Base-by-base conservation (phyloP, 441 rosid species). In the Omphalea diandra region DNA sequence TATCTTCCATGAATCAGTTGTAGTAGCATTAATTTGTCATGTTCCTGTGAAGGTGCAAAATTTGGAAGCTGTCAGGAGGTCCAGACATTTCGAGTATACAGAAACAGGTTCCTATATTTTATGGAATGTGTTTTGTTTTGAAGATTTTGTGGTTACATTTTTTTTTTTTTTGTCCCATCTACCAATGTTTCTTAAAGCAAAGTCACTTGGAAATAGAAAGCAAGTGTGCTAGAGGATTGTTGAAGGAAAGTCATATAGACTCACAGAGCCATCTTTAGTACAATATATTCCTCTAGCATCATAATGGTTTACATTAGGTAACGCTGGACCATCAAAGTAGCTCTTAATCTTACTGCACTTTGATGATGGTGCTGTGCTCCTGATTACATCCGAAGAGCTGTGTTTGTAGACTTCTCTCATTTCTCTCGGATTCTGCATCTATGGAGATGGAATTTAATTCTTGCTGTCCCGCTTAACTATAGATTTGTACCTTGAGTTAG, bases 61-160 rank as follows among this genome's bases (percentile, higher is more conserved):
- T 93, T 82, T 75, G 97, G 98, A 66, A 85, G 88, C 86, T 95
- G 99, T 78, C 87, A 86, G 79, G 98, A 89, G 85, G 54, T 78
- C 2, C 97, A 90, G 83, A 93, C 87, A 75, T 88, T 90, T 80
- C 90, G 81, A 75, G 86, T 84, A 57, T 93, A 89, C 83, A 84
- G 80, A 80, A 86, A 88, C 83, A 87, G 98, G 99, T 93, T 73
- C 47, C 26, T 43, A 15, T 53, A 43, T 38, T 1, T 56, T 63
- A 12, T 69, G 68, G 49, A 54, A 46, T 31, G 53, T 40, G 24
- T 54, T 41, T 64, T 62, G n/a, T 67, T 50, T 17, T 50, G 49
- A 18, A 54, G 55, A 20, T 57, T 20, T 63, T 22, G 29, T 26
- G 15, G 29, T 50, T 7, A 20, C 36, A 33, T 22, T 44, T 8